A percentile compares a stretch with the other conserved stretches of the same genome.
These are phyloP conservation scores for Cryptomeria japonica DNA, from an alignment of 75 land plant species.

Conservation along the genomic window DNA sequence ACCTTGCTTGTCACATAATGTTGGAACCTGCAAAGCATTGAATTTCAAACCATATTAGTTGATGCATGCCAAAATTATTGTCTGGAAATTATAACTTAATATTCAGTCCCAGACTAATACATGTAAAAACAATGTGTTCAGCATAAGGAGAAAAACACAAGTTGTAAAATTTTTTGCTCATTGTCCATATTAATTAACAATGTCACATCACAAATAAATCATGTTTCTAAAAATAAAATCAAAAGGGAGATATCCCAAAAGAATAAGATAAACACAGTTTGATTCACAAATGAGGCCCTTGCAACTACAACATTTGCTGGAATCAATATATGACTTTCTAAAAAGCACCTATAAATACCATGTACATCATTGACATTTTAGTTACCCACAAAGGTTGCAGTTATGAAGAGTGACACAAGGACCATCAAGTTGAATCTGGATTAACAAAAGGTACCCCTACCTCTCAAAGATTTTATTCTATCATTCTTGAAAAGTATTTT, in stretches of 20 bases:
- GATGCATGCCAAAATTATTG: not conserved
- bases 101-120: not conserved
- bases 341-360: not conserved
- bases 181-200: not conserved
- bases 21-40: conserved; percentile 66
- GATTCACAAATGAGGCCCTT: not conserved
- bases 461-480: not conserved
- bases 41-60: not conserved
- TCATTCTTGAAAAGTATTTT: not conserved
- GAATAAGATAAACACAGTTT: not conserved
- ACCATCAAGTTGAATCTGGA: not conserved
- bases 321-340: not conserved
- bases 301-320: not conserved
- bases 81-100: not conserved
- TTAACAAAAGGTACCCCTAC: not conserved
- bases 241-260: not conserved
- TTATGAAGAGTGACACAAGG: not conserved
- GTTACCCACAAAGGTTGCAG: not conserved
- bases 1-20: conserved; percentile 84
- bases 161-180: not conserved
- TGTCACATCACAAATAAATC: not conserved
- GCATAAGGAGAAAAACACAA: not conserved
- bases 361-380: not conserved
- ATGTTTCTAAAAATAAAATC: not conserved
- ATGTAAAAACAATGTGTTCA: not conserved